phyloP scores from a whole-genome alignment of 2,329 filamentous ascomycete species.

The Stachybotrys chartarum region DNA sequence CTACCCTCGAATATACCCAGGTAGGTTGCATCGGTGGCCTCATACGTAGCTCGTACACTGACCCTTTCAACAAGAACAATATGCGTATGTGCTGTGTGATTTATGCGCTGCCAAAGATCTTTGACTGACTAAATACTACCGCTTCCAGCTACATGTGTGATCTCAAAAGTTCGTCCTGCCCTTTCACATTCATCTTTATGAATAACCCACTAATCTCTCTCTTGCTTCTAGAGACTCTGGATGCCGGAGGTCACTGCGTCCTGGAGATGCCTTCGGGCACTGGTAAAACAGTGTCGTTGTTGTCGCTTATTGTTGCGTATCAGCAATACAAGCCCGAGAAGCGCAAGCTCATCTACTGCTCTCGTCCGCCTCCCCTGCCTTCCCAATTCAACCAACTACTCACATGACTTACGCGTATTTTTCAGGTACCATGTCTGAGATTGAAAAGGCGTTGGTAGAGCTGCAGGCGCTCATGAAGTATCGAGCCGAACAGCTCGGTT shows the following conservation, averaged over 20 bases:
- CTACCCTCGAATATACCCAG: slow-evolving; percentile 52
- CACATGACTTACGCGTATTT: background rate
- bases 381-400: slow-evolving; percentile 3
- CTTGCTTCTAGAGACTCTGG: slow-evolving; percentile 58
- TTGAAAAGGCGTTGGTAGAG: slow-evolving; percentile 93
- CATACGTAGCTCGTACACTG: slow-evolving; percentile 1
- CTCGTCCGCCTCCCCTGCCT: slow-evolving; percentile 46
- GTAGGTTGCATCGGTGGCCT: slow-evolving; percentile 21
- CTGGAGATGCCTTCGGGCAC: slow-evolving; percentile 99
- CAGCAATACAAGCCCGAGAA: slow-evolving; percentile 91
- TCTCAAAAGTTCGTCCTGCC: slow-evolving; percentile 37
- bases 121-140: background rate
- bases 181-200: background rate
- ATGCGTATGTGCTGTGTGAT: slow-evolving; percentile 29
- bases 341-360: slow-evolving; percentile 97
- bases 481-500: slow-evolving; percentile 78
- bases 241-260: slow-evolving; percentile 91
- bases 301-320: slow-evolving; percentile 94
- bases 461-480: slow-evolving; percentile 93
- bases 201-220: slow-evolving; percentile 2
- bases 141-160: slow-evolving; percentile 46
- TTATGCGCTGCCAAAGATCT: too few relatives aligned
- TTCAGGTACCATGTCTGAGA: slow-evolving; percentile 91
- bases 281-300: slow-evolving; percentile 90
- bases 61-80: slow-evolving; percentile 36